Conservation (phyloP, 805 yeast species). For the Metschnikowia baotianmanensis region DNA sequence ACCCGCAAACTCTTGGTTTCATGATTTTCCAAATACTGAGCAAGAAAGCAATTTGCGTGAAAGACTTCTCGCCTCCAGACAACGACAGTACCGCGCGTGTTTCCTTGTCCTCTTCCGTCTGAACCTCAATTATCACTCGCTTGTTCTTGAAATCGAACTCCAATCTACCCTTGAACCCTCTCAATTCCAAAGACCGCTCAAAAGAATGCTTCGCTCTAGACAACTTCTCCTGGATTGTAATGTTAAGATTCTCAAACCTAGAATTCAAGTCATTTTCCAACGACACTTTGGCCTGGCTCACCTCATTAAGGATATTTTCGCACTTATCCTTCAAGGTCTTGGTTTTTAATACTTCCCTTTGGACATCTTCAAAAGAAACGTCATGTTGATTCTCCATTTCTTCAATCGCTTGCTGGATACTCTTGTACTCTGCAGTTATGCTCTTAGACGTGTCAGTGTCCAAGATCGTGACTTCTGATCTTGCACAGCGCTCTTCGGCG, state of each 20-base stretch:
- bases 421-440: constrained; percentile 48
- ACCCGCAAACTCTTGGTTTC: constrained; percentile 82
- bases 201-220: constrained; percentile 43
- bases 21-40: constrained; percentile 91
- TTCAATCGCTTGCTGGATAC: constrained; percentile 45
- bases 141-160: constrained; percentile 55
- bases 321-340: constrained; percentile 45
- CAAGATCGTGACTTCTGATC: constrained; percentile 43
- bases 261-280: constrained; percentile 30
- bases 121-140: constrained; percentile 55
- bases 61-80: constrained; percentile 97
- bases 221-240: constrained; percentile 30
- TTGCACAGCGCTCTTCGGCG: constrained; percentile 44
- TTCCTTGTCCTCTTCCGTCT: constrained; percentile 56
- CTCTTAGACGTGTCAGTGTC: constrained; percentile 45
- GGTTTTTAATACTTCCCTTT: constrained; percentile 43
- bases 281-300: constrained; percentile 26
- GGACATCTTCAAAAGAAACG: constrained; percentile 53
- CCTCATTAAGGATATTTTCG: constrained; percentile 35
- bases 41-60: constrained; percentile 83
- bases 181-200: constrained; percentile 53
- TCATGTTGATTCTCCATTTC: constrained; percentile 55
- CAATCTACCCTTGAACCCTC: constrained; percentile 75
- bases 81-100: constrained; percentile 74
- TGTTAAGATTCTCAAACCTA: constrained; percentile 33